Evolutionary conservation across 2,329 filamentous ascomycete species (phyloP), one percentile per base, ranked within the genome.

Genomic region (Coniochaeta sp.): DNA sequence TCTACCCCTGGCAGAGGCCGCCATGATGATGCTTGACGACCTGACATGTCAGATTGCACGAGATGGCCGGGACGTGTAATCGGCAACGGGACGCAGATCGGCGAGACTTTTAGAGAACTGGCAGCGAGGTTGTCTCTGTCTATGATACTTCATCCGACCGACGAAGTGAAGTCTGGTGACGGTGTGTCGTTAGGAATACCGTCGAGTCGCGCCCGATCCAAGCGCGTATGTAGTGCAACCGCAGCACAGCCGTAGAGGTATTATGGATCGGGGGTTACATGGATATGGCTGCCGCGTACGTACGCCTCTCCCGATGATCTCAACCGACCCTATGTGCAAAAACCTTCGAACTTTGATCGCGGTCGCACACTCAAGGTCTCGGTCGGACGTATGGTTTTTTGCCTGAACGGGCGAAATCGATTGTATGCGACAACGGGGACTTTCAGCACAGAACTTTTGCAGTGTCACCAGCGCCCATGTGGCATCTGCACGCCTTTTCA

Each of bases 1-100:
- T 71, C 62, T 36, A 78, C 69, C 24, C 47, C 47, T 44, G 80
- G 79, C 62, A 85, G 72, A 34, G 76, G 76, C 58, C 76, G 74
- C 82, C 82, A 85, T 65, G 69, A 57, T 16, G 47, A 54, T n/a
- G 47, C 22, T 33, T 54, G 22, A 24, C 28, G 47, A 54, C 47
- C 22, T 54, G 47, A 54, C 47, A 54, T 54, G 47, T 54, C 47
- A 54, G 28, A 54, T 54, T 54, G 24, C 47, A 54, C 47, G 47
- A 54, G 47, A 33, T 11, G 24, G 24, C 8, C 34, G 6, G 7
- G 34, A 14, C 12, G 3, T 36, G 34, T 3, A 36, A 36, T 36
- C 34, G 34, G 34, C 34, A 36, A 14, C n/a, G 47, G 22, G 16
- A 26, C 24, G 47, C 22, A 54, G 24, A 7, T 31, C 24, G 12